Conservation (phyloP, 2,329 filamentous ascomycete species). For the Fusarium sambucinum region DNA sequence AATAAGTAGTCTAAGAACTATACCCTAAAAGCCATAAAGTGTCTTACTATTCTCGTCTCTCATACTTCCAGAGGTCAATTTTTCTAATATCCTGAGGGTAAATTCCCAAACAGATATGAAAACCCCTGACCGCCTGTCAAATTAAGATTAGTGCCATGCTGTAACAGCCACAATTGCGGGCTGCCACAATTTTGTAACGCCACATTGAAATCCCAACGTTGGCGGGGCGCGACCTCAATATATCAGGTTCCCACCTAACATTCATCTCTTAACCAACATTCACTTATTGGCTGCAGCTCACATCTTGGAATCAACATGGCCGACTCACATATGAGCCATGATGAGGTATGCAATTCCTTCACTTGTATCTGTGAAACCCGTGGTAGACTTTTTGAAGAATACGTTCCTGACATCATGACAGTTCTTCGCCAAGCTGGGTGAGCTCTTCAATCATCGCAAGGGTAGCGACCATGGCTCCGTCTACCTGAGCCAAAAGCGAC, state of each 20-base stretch:
- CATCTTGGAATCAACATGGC: conserved; percentile 38
- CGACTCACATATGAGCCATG: conserved; percentile 44
- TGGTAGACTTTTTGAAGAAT: conserved; percentile 5
- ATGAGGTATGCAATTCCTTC: conserved; percentile 40
- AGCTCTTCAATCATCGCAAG: conserved; percentile 76
- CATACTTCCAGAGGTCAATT: no score
- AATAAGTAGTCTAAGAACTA: no score
- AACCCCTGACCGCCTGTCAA: background rate
- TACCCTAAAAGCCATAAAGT: no score
- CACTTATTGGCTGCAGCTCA: conserved; percentile 1
- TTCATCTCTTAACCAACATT: conserved; percentile 25
- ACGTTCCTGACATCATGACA: conserved; percentile 52
- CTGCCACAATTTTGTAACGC: conserved; percentile 3
- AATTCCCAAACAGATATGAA: no score
- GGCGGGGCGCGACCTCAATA: conserved; percentile 45
- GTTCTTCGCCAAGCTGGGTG: conserved; percentile 78
- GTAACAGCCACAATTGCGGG: background rate
- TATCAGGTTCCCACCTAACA: conserved; percentile 19
- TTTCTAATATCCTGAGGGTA: no score
- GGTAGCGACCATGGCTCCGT: conserved; percentile 79
- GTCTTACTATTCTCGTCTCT: no score
- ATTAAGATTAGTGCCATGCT: background rate
- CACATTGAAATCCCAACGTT: conserved; percentile 6
- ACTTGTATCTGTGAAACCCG: background rate
- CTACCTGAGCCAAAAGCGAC: conserved; percentile 80